Evolutionary conservation across 2,329 filamentous ascomycete species (phyloP), one percentile per base, ranked within the genome.

Genomic region (Phaeosphaeria sp.): DNA sequence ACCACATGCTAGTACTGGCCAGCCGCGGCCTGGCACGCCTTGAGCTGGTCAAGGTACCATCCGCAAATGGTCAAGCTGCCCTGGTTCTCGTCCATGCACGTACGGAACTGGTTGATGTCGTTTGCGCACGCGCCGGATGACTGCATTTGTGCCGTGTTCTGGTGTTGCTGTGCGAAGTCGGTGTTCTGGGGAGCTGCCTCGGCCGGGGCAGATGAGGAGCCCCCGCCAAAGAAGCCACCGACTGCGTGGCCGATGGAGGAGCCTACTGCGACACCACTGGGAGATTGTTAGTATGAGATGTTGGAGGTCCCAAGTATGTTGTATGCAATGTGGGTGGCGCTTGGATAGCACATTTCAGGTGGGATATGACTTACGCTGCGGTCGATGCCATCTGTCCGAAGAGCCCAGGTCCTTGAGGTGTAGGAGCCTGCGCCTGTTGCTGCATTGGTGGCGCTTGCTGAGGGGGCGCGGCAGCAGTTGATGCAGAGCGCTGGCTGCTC

Each of bases 331-430:
- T 36, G 13, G 6, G 39, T 20, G 23, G 22, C 41, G 18, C 25
- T 46, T 50, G 4, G n/a, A 22, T 17, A 22, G 22, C 10, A 2
- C 44, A 46, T 4, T 11, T 27, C 7, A 11, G 9, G 27, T 51
- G 3, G 18, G 11, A 36, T 33, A 6, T 15, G 18, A 89, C 93
- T 83, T 89, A 98, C 94, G 95, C 95, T 78, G 95, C 95, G 56
- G 95, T 99, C 76, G 89, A 93, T 67, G 95, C 95, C 91, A 99
- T 97, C 85, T 98, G 92, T 58, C 92, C 94, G 69, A 99, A 92
- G 11, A 99, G 85, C 64, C 95, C 94, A 5, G 92, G 89, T 25
- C 93, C 91, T 66, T 89, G 84, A 53, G 82, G 81, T 60, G 80
- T 78, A 50, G 75, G 75, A n/a, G 69, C 70, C 50, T 71, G 68